A percentile compares a stretch with the other conserved stretches of the same genome.
Conservation (phyloP, 352 stramenopile genomes). For the Hyaloperonospora brassicae region DNA sequence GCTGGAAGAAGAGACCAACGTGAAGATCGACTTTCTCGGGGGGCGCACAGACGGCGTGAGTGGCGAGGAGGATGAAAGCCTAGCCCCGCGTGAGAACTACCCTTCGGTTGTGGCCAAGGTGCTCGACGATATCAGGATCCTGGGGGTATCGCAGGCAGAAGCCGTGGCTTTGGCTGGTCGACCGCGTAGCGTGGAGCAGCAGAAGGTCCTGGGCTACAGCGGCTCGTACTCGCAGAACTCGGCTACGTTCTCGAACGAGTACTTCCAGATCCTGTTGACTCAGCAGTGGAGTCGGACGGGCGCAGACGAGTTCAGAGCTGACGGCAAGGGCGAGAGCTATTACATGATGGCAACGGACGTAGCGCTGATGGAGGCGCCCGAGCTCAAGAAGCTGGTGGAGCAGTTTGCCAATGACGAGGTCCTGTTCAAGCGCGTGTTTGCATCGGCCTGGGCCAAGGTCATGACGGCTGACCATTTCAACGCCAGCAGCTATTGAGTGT, state of each 20-base stretch:
- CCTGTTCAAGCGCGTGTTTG: slow-evolving; percentile 21
- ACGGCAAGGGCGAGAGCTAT: slow-evolving; percentile 22
- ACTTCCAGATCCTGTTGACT: no score
- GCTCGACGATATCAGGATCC: slow-evolving; percentile 88
- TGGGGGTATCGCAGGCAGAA: slow-evolving; percentile 87
- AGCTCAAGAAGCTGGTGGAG: slow-evolving; percentile 18
- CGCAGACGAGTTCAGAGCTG: slow-evolving; percentile 53
- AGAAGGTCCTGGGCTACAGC: slow-evolving; percentile 66
- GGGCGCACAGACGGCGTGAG: slow-evolving; percentile 62
- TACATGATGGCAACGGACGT: slow-evolving; percentile 26
- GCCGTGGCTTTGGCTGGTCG: slow-evolving; percentile 90
- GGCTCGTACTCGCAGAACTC: no score
- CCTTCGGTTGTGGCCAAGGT: slow-evolving; percentile 69
- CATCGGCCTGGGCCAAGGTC: slow-evolving; percentile 18
- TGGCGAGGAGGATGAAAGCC: slow-evolving; percentile 68
- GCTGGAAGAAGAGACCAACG: slow-evolving; percentile 18
- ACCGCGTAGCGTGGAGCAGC: slow-evolving; percentile 86
- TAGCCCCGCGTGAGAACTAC: slow-evolving; percentile 83
- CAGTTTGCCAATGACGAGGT: slow-evolving; percentile 12
- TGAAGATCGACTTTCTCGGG: slow-evolving; percentile 27
- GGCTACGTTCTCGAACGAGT: no score
- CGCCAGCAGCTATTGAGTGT: slow-evolving; percentile 16
- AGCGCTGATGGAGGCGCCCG: slow-evolving; percentile 17
- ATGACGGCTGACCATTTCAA: slow-evolving; percentile 25
- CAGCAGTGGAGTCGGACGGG: no score